A percentile compares a stretch with the other conserved stretches of the same genome.
phyloP scores from a whole-genome alignment of 345 rosid species.

The Syzygium oleosum region DNA sequence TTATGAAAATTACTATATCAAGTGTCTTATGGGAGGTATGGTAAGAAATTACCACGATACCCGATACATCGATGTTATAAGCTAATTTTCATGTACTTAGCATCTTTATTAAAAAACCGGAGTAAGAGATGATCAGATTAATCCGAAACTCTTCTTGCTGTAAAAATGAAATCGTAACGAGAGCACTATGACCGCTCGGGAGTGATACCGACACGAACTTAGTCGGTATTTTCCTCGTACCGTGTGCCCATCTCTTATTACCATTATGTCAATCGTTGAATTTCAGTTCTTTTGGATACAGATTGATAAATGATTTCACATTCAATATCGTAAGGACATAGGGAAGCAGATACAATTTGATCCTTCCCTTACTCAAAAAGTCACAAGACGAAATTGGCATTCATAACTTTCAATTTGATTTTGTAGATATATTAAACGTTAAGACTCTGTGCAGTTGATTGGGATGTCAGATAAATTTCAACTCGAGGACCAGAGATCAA shows the following conservation, averaged over 20 bases:
- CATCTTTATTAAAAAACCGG: neutral
- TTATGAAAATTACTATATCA: neutral
- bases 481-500: fast-evolving
- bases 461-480: neutral
- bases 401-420: neutral
- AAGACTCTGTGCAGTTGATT: too few species aligned
- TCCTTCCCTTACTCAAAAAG: neutral
- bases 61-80: fast-evolving
- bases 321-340: neutral
- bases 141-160: neutral
- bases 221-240: neutral
- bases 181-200: neutral
- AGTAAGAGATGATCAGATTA: neutral
- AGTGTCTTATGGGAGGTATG: neutral
- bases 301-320: too few species aligned
- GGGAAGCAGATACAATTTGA: neutral
- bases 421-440: neutral
- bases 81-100: neutral
- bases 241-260: neutral
- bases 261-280: too few species aligned
- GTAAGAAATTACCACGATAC: neutral
- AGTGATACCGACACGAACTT: neutral
- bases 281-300: too few species aligned
- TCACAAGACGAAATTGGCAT: neutral
- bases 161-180: neutral